Evolutionary conservation across 306 rosid species (phyloP).

Genomic region (Rosa chinensis): DNA sequence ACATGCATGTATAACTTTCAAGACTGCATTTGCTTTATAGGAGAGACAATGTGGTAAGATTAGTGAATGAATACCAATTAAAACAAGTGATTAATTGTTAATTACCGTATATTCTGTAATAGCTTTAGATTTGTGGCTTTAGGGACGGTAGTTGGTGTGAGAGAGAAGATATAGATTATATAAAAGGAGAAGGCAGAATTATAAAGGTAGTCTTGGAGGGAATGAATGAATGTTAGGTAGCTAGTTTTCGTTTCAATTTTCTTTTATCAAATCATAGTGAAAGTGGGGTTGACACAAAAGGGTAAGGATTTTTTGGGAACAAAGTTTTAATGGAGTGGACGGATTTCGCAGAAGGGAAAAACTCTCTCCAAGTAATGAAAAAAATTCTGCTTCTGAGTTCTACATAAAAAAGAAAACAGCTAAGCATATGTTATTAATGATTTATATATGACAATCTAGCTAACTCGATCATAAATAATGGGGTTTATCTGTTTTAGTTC

Average conservation of each 20-base stretch:
- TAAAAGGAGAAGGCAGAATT: neutral
- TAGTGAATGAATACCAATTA: neutral
- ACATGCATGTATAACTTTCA: constrained; percentile 1
- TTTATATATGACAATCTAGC: neutral
- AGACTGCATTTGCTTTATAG: constrained; percentile 18
- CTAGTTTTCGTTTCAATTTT: neutral
- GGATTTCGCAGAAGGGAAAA: neutral
- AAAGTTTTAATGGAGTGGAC: neutral
- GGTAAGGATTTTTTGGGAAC: neutral
- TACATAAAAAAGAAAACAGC: neutral
- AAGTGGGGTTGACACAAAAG: constrained; percentile 11
- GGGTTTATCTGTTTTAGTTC: neutral
- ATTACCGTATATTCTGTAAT: neutral
- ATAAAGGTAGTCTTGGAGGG: neutral
- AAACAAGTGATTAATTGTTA: neutral
- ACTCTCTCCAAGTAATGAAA: neutral
- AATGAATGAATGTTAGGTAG: constrained; percentile 19
- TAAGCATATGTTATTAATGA: neutral
- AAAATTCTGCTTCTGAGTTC: neutral
- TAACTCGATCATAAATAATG: neutral
- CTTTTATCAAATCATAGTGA: constrained; percentile 1
- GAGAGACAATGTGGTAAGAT: constrained; percentile 4
- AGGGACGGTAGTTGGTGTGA: constrained; percentile 19
- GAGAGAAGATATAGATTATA: constrained; percentile 13
- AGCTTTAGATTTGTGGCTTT: constrained; percentile 4